Evolutionary conservation across 352 stramenopile species (phyloP), one percentile per base, ranked within the genome.

Genomic region (Phytophthora aleatoria): DNA sequence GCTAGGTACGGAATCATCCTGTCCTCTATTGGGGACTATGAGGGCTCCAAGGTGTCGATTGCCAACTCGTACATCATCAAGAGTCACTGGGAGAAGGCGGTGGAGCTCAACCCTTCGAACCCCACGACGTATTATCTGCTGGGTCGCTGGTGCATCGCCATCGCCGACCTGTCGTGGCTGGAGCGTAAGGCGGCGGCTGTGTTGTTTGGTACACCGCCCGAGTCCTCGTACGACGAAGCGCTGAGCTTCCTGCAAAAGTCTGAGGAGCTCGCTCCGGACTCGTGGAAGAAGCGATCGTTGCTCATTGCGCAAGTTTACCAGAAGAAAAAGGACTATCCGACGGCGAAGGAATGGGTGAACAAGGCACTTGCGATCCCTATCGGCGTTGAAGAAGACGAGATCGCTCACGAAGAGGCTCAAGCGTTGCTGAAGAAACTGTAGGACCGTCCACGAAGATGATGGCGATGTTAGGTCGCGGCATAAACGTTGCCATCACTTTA

Each of bases 271-370:
- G 63, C 80, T 12, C 83, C 87, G 0, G 74, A 85, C 56, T 78
- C 81, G 59, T 96, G 87, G 87, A 96, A 94, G 71, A 91, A 90
- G 64, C 94, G 93, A 63, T 71, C 85, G 61, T 45, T 94, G 36
- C 76, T 95, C 24, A 86, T 96, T 33, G 85, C 87, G 12, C 78
- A 94, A 45, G 83, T 91, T 31, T 90, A 96, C 71, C 67, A 85
- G 52, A 95, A 96, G 77, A 83, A 90, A 64, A 86, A 85, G 55
- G 66, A 95, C 68, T 73, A 61, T 43, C 64, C 56, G 10, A 74
- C 75, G 38, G 78, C 87, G 30, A 89, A 92, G 68, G 68, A 90
- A 20, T 96, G 87, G 87, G 62, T 77, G 15, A 56, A 79, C 57
- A 92, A 92, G 70, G 74, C 84, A 53, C 67, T 92, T n/a, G 74